Evolutionary conservation across 495 filamentous ascomycete genomes (phyloP), one percentile per base, ranked within the genome.

Genomic region (Podospora fimiseda): DNA sequence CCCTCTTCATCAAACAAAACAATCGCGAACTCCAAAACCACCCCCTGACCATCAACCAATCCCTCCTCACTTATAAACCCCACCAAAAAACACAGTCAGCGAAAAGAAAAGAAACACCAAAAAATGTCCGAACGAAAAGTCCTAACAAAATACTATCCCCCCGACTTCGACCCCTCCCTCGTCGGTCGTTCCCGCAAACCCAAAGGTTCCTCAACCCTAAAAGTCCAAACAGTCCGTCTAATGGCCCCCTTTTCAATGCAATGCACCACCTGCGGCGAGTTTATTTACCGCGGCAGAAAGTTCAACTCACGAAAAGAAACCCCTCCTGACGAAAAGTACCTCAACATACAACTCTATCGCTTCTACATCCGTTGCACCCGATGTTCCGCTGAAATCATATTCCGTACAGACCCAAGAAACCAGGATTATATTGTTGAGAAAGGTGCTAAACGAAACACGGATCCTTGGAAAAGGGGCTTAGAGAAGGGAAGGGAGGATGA

Each of bases 221-320:
- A 91, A 56, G 80, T 89, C 16, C 87, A 91, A 62, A 89, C 86
- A 3, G 90, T 96, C 43, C 88, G 94, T n/a, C 75, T 99, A 16
- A 97, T 97, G 89, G 90, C 93, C 0, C 94, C 94, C 53, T 99
- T 97, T 46, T 70, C 83, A 21, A 95, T 99, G 87, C 89, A 88
- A 70, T 97, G 94, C 67, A 84, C 80, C 15, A 74, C 82, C 48
- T 97, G 92, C 69, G 92, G 89, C 64, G 91, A 96, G 74, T 96
- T 88, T 77, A 96, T 98, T 66, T 95, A 96, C 76, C 88, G 89
- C 58, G 92, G 92, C 1, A 84, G 91, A 44, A 97, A 96, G 62
- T 97, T 96, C 79, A 98, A 96, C 70, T 91, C 93, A 2, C 83
- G 90, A 46, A 99, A 99, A 59, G 89, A 96, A 62, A 95, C 86